phyloP scores from a whole-genome alignment of 345 rosid genomes.

The Arabidopsis thaliana region TAIR10.1 NC_003071.7:18225001-18225500 shows the following conservation, averaged over 20 bases:
- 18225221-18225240: conserved; percentile 96
- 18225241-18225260: conserved; percentile 98
- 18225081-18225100: background rate
- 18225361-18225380: background rate
- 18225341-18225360: background rate
- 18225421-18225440: background rate
- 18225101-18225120: background rate
- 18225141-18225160: background rate
- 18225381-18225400: background rate
- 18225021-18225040: conserved; percentile 72
- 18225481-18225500: background rate
- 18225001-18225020: conserved; percentile 80
- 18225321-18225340: background rate
- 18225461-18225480: background rate
- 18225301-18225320: background rate
- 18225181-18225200: conserved; percentile 19
- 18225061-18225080: conserved; percentile 57
- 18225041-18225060: conserved; percentile 95
- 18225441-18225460: background rate
- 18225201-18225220: conserved; percentile 94
- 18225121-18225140: background rate
- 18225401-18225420: background rate
- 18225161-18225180: conserved; percentile 29
- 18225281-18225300: conserved; percentile 55
- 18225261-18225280: conserved; percentile 91